Evolutionary conservation across 768 basidiomycete species (phyloP).

Genomic region (Leccinum aurantiacum): DNA sequence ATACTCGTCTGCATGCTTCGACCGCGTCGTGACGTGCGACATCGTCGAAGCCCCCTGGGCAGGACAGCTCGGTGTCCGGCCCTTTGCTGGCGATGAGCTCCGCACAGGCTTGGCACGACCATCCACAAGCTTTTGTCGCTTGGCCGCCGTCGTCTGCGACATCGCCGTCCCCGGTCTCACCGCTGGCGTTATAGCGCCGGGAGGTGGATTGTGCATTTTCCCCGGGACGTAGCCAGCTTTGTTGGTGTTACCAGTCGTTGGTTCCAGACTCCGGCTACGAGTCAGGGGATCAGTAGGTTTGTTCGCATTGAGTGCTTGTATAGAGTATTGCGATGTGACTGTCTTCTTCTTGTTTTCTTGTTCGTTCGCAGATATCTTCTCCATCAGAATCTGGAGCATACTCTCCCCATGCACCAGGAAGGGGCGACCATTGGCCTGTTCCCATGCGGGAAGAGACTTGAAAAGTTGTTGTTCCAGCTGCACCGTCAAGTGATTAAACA

Average conservation of each 20-base stretch:
- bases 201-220: conserved; percentile 27
- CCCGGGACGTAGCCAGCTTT: conserved; percentile 31
- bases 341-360: conserved; percentile 77
- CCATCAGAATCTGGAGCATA: conserved; percentile 76
- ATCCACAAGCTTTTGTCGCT: conserved; percentile 60
- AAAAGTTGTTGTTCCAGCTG: conserved; percentile 91
- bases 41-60: conserved; percentile 1
- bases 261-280: conserved; percentile 31
- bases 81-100: conserved; percentile 28
- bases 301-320: conserved; percentile 27
- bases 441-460: conserved; percentile 79
- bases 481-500: conserved; percentile 36
- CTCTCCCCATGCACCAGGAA: conserved; percentile 87
- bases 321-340: conserved; percentile 35
- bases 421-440: conserved; percentile 63
- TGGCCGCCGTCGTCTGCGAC: conserved; percentile 55
- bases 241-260: conserved; percentile 11
- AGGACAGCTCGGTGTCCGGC: conserved; percentile 28
- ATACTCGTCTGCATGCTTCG: conserved; percentile 30
- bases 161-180: conserved; percentile 46
- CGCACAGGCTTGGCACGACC: conserved; percentile 23
- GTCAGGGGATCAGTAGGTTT: conserved; percentile 19
- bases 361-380: conserved; percentile 64
- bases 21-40: conserved; percentile 24
- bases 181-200: conserved; percentile 56